Base-by-base conservation (phyloP, 1,139 yeast genomes). In the Debaryomycetaceae sp. region DNA sequence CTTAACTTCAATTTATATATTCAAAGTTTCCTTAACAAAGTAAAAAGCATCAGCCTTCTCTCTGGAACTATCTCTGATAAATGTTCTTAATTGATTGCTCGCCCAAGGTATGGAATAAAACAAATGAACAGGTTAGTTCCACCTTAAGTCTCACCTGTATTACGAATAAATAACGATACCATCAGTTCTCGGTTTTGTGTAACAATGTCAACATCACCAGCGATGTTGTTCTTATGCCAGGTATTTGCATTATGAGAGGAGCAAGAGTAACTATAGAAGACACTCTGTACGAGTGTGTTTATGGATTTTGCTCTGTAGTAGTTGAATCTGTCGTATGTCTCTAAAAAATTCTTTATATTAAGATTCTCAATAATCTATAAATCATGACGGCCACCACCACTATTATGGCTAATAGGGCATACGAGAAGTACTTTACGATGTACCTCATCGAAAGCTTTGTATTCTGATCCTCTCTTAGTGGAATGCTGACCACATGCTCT, bases 401-500 rank as follows among this genome's bases (percentile, higher is more conserved):
- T 6, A 58, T 51, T 36, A 66, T 47, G 23, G 62, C 47, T 14
- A 62, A 42, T 6, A 60, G 51, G 13, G 58, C 55, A 23, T 60
- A 59, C 5, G 54, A 46, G 23, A 65, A 13, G 46, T 65, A 63
- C 41, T 56, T 55, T 17, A 59, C 51, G 38, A 62, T 49, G 27
- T 54, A 48, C 45, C 53, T 57, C 56, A 58, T 52, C 11, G 60
- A 51, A 13, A 54, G 45, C 36, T 52, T 47, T 14, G 54, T 39
- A 7, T 54, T 40, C 43, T 60, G 65, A 14, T 66, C 68, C 44
- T 68, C 72, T 1, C 68, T 60, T 31, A 71, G 57, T 2, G 78
- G 78, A 27, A 74, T 73, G 48, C 72, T 65, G 7, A 72, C 72
- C 29, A 73, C 76, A 47, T 69, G 68, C 42, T 69, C 76, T 1